These are phyloP conservation scores for Prototheca cutis DNA, from an alignment of 163 green algal species.

Conservation along the genomic window DNA sequence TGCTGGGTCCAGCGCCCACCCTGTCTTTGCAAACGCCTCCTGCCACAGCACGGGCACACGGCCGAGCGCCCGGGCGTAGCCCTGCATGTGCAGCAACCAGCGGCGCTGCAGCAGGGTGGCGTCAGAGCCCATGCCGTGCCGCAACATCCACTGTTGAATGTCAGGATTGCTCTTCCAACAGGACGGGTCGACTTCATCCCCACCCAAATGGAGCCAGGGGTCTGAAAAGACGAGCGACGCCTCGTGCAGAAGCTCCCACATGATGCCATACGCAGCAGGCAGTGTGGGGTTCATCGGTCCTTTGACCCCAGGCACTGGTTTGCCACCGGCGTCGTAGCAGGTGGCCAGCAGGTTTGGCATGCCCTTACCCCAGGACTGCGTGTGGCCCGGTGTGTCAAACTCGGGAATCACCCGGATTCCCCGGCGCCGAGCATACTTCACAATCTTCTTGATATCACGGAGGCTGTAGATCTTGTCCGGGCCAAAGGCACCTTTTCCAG, in stretches of 20 bases:
- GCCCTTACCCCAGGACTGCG: conserved; percentile 31
- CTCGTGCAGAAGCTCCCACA: conserved; percentile 37
- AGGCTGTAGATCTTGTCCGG: conserved; percentile 16
- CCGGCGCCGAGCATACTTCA: conserved; percentile 30
- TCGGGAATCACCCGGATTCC: conserved; percentile 51
- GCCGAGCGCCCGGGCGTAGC: conserved; percentile 18
- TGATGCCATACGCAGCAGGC: conserved; percentile 30
- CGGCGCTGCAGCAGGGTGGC: background rate
- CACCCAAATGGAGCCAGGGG: conserved; percentile 40
- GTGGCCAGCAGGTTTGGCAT: conserved; percentile 32
- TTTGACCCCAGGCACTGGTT: conserved; percentile 5
- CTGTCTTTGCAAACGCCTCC: conserved; percentile 12
- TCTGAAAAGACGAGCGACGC: conserved; percentile 33
- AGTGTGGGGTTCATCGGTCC: conserved; percentile 31
- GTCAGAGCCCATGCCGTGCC: conserved; percentile 8
- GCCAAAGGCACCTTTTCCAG: conserved; percentile 22
- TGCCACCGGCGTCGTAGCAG: conserved; percentile 21
- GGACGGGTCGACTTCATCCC: conserved; percentile 43
- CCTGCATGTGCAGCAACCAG: conserved; percentile 5
- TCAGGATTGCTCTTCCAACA: conserved; percentile 49
- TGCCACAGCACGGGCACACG: conserved; percentile 34
- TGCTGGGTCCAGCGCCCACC: conserved; percentile 1
- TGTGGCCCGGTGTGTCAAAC: conserved; percentile 51
- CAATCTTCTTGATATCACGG: conserved; percentile 16
- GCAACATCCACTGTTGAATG: conserved; percentile 31